A percentile compares a stretch with the other conserved stretches of the same genome.
Evolutionary conservation across 768 basidiomycete species (phyloP).

Genomic region (Boletus reticulatus): DNA sequence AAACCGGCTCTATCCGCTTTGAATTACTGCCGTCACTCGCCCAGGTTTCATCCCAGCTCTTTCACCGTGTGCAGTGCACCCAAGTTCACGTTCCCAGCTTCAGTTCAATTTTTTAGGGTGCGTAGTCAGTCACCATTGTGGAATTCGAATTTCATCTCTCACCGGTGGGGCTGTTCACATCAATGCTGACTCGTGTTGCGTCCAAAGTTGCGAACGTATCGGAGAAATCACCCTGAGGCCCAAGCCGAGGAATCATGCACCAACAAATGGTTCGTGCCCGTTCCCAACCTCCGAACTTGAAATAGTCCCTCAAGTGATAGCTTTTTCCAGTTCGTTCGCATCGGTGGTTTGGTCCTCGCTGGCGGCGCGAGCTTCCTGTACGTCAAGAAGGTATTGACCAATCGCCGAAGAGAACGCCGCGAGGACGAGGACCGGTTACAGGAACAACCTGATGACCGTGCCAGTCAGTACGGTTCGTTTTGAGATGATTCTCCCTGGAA

Average conservation of each 20-base stretch:
- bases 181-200: background rate
- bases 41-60: constrained; percentile 3
- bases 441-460: constrained; percentile 3
- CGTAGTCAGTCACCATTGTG: background rate
- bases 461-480: background rate
- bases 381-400: constrained; percentile 28
- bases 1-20: background rate
- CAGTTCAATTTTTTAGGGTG: constrained; percentile 12
- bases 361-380: constrained; percentile 31
- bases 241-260: constrained; percentile 13
- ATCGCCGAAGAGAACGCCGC: constrained; percentile 23
- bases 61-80: background rate
- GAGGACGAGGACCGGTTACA: constrained; percentile 16
- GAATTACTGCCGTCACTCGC: background rate
- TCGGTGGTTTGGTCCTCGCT: constrained; percentile 28
- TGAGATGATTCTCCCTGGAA: background rate
- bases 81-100: constrained; percentile 11
- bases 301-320: background rate
- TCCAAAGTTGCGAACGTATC: constrained; percentile 2
- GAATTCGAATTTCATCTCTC: constrained; percentile 1
- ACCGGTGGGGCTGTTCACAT: background rate
- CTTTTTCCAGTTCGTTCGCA: constrained; percentile 18
- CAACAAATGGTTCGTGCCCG: constrained; percentile 15
- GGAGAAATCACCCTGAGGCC: background rate
- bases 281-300: too few species aligned